These are phyloP conservation scores for Forsythia suspensa DNA, from an alignment of 257 asterid genomes.

Conservation along the genomic window DNA sequence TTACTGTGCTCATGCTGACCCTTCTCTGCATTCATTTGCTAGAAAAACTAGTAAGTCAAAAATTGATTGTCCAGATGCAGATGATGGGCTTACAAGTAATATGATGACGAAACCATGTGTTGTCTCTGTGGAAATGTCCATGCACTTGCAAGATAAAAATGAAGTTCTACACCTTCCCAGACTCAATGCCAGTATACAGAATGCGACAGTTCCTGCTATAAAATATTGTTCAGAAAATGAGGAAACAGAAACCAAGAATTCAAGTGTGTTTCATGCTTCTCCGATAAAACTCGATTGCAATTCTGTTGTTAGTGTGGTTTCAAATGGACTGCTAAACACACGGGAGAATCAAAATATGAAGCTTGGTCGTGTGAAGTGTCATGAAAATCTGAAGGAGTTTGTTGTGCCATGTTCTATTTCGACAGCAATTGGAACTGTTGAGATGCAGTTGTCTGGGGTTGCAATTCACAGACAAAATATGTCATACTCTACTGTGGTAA, in stretches of 20 bases:
- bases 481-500: slow-evolving; percentile 15
- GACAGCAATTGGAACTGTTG: slow-evolving; percentile 14
- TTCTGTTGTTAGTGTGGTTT: background rate
- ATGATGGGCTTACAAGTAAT: slow-evolving; percentile 6
- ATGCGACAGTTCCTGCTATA: slow-evolving; percentile 2
- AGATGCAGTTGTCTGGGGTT: slow-evolving; percentile 14
- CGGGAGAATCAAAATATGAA: slow-evolving; percentile 12
- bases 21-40: background rate
- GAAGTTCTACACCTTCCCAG: slow-evolving; percentile 4
- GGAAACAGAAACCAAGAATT: slow-evolving; percentile 1
- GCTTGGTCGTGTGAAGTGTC: slow-evolving; percentile 9
- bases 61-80: slow-evolving; percentile 1
- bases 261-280: slow-evolving; percentile 8
- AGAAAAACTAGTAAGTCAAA: background rate
- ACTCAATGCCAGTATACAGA: slow-evolving; percentile 7
- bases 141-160: slow-evolving; percentile 16
- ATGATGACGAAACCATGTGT: slow-evolving; percentile 3
- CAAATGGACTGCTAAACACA: background rate
- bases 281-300: slow-evolving; percentile 2
- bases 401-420: slow-evolving; percentile 4
- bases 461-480: slow-evolving; percentile 8
- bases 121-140: slow-evolving; percentile 5
- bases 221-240: slow-evolving; percentile 2
- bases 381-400: background rate
- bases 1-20: slow-evolving; percentile 9